phyloP scores from a whole-genome alignment of 2,329 filamentous ascomycete species.

The Bertia moriformis region DNA sequence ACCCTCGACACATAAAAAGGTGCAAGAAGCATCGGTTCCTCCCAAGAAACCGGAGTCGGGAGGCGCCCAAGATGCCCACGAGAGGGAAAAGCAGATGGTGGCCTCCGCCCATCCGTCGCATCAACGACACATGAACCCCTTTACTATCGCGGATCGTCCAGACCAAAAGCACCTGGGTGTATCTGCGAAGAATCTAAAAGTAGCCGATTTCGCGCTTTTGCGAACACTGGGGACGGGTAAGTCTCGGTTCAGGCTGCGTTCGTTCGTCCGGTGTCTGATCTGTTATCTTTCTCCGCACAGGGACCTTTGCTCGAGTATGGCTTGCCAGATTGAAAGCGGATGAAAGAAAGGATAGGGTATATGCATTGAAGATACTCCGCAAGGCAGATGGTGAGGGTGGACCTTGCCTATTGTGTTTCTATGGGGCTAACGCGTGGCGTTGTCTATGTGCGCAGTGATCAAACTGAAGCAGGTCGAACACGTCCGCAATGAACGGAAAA shows the following conservation, averaged over 20 bases:
- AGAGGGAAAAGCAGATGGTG: conserved; percentile 14
- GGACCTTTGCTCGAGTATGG: conserved; percentile 34
- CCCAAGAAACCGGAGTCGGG: conserved; percentile 6
- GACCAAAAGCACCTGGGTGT: conserved; percentile 20
- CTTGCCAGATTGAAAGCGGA: conserved; percentile 23
- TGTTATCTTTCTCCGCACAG: conserved; percentile 10
- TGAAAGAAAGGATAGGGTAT: conserved; percentile 19
- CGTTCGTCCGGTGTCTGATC: conserved; percentile 6
- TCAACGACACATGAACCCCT: conserved; percentile 16
- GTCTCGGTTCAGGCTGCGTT: conserved; percentile 4
- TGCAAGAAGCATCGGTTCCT: conserved; percentile 4
- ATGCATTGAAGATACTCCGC: conserved; percentile 30
- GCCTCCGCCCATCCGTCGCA: conserved; percentile 11
- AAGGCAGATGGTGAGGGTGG: conserved; percentile 26
- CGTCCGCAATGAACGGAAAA: conserved; percentile 51
- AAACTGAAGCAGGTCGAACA: conserved; percentile 56
- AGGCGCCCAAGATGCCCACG: conserved; percentile 8
- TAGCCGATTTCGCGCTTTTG: conserved; percentile 27
- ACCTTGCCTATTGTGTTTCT: not conserved
- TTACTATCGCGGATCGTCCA: conserved; percentile 18
- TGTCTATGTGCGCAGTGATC: conserved; percentile 19
- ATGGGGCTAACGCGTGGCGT: too few relatives aligned
- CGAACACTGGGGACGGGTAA: conserved; percentile 31
- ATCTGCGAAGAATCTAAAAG: conserved; percentile 17
- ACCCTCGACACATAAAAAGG: conserved; percentile 14